Conservation (phyloP, 768 basidiomycete species). For the Leccinum subtestaceum region DNA sequence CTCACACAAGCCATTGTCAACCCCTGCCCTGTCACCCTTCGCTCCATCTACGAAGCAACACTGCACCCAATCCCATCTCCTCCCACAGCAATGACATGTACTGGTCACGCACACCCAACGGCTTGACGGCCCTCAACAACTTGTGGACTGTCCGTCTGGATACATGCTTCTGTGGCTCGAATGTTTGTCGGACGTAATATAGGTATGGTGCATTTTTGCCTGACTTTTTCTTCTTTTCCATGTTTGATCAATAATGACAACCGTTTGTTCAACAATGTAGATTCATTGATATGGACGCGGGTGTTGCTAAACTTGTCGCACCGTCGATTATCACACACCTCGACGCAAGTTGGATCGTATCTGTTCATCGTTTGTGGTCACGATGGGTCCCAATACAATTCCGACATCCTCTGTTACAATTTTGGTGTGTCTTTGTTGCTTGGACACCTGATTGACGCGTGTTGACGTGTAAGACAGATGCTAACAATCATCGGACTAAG, state of each 20-base stretch:
- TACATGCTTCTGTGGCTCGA: conserved; percentile 38
- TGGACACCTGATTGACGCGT: too few species aligned
- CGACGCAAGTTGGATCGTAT: conserved; percentile 89
- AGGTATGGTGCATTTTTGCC: conserved; percentile 46
- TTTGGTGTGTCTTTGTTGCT: too few species aligned
- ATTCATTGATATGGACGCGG: conserved; percentile 30
- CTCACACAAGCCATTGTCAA: conserved; percentile 34
- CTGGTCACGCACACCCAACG: conserved; percentile 86
- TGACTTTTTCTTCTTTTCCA: neutral
- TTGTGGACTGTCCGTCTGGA: conserved; percentile 68
- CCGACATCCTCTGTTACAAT: too few species aligned
- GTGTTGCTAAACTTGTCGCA: conserved; percentile 31
- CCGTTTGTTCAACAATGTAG: conserved; percentile 7
- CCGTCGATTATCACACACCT: conserved; percentile 77
- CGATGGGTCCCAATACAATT: conserved; percentile 70
- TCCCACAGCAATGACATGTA: conserved; percentile 69
- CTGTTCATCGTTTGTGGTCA: conserved; percentile 89
- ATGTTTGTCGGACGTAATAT: conserved; percentile 87
- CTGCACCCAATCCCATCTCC: conserved; percentile 47
- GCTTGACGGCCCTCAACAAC: conserved; percentile 85
- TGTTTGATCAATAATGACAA: neutral
- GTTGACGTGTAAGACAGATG: too few species aligned
- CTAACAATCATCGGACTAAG: too few species aligned
- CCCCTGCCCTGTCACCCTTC: conserved; percentile 25
- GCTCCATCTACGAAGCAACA: conserved; percentile 28